Percentiles rank a stretch among this genome's conserved stretches.
phyloP scores from a whole-genome alignment of 257 asterid genomes.

The Przewalskia tangutica region DNA sequence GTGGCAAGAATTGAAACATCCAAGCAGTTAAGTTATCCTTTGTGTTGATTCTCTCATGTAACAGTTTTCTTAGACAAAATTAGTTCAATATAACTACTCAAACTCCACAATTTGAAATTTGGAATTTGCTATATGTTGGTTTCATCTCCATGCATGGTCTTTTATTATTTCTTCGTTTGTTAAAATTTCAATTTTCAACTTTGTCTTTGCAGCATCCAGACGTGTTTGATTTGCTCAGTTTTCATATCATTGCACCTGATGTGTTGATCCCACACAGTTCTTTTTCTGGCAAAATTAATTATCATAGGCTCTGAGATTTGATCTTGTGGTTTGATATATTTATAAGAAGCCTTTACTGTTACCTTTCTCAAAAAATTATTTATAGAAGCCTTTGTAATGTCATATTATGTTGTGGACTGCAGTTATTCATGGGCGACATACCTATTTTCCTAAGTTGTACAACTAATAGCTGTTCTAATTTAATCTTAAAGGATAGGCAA shows the following conservation, averaged over 20 bases:
- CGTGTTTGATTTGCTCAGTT: not conserved
- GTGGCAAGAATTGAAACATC: slow-evolving; percentile 61
- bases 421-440: not conserved
- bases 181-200: not conserved
- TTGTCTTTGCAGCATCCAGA: not conserved
- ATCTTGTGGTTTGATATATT: not conserved
- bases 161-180: not conserved
- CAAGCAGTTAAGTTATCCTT: slow-evolving; percentile 57
- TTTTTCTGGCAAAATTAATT: not conserved
- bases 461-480: not conserved
- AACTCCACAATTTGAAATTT: not conserved
- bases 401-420: not conserved
- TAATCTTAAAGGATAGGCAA: not conserved
- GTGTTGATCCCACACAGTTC: not conserved
- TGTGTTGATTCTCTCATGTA: not conserved
- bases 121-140: not conserved
- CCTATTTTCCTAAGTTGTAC: not conserved
- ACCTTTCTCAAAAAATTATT: not conserved
- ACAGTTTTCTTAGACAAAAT: not conserved
- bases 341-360: not conserved
- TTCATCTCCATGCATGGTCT: not conserved
- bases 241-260: not conserved
- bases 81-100: not conserved
- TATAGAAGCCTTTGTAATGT: not conserved
- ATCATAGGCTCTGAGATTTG: not conserved